Percentiles rank a stretch among this genome's conserved stretches.
Conservation (phyloP, 257 asterid species). For the Cordia subcordata region DNA sequence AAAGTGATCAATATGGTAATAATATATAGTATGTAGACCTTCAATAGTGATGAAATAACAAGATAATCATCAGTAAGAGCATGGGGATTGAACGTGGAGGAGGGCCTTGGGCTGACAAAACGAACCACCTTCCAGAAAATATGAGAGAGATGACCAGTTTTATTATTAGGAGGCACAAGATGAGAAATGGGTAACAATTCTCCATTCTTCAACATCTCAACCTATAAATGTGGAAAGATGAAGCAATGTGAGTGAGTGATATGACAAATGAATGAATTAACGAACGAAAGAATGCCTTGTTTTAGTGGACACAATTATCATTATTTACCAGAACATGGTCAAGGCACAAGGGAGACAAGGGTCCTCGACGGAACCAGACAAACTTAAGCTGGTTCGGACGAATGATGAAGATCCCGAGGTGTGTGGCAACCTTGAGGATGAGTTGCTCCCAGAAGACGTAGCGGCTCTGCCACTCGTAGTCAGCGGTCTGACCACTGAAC, state of each 20-base stretch:
- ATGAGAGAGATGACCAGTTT: constrained; percentile 31
- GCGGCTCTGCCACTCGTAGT: constrained; percentile 69
- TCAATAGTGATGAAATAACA: constrained; percentile 40
- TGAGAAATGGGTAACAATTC: constrained; percentile 38
- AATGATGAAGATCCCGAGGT: constrained; percentile 47
- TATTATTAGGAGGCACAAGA: constrained; percentile 19
- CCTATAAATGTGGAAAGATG: constrained; percentile 15
- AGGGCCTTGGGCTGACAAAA: constrained; percentile 27
- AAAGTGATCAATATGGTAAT: too few relatives aligned
- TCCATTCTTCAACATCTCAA: constrained; percentile 70
- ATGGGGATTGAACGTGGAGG: constrained; percentile 18
- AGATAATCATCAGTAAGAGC: constrained; percentile 38
- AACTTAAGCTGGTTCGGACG: constrained; percentile 49
- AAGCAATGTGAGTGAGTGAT: neutral
- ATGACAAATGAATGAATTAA: neutral
- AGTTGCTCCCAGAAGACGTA: constrained; percentile 75
- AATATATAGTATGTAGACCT: too few relatives aligned
- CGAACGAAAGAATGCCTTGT: neutral
- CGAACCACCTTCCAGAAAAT: constrained; percentile 39
- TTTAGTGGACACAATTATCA: neutral
- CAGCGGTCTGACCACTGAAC: constrained; percentile 66
- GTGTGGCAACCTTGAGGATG: constrained; percentile 60
- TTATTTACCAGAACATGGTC: constrained; percentile 55
- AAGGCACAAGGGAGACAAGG: constrained; percentile 67
- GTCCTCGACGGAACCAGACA: constrained; percentile 63